These are phyloP conservation scores for Fusarium tuaranense DNA, from an alignment of 2,329 filamentous ascomycete genomes.

Conservation along the genomic window DNA sequence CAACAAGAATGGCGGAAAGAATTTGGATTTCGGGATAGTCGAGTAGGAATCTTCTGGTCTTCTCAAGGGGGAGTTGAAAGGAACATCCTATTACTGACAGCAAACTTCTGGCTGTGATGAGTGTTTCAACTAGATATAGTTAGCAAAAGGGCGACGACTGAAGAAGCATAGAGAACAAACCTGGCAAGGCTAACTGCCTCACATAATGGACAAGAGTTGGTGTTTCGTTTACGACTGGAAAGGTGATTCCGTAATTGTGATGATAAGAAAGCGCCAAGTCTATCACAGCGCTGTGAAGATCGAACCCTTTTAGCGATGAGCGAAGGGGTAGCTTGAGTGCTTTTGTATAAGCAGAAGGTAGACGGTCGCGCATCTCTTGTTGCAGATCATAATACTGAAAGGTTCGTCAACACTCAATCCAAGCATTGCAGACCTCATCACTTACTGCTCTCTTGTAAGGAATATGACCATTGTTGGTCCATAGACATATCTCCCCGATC, in stretches of 20 bases:
- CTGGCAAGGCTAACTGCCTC: constrained; percentile 78
- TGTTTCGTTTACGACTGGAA: constrained; percentile 79
- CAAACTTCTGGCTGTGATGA: constrained; percentile 59
- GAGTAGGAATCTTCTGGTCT: constrained; percentile 59
- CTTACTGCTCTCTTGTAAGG: constrained; percentile 77
- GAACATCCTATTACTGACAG: constrained; percentile 62
- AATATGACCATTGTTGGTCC: constrained; percentile 75
- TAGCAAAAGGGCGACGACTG: constrained; percentile 27
- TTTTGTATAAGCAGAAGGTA: constrained; percentile 71
- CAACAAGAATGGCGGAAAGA: constrained; percentile 76
- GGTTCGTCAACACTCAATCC: not conserved
- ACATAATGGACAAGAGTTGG: constrained; percentile 77
- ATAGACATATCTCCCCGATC: constrained; percentile 77
- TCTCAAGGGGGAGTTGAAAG: constrained; percentile 62
- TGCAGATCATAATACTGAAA: constrained; percentile 68
- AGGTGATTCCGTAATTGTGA: constrained; percentile 74
- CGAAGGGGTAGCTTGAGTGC: constrained; percentile 65
- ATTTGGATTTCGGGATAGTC: constrained; percentile 82
- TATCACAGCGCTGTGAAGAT: constrained; percentile 73
- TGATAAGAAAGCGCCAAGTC: constrained; percentile 73
- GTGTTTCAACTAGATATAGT: constrained; percentile 65
- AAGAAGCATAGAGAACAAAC: constrained; percentile 54
- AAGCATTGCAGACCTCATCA: not conserved
- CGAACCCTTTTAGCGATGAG: constrained; percentile 59
- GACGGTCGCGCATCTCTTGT: constrained; percentile 71